Conservation (phyloP, 2,329 filamentous ascomycete species). For the Cordyceps cicadae region DNA sequence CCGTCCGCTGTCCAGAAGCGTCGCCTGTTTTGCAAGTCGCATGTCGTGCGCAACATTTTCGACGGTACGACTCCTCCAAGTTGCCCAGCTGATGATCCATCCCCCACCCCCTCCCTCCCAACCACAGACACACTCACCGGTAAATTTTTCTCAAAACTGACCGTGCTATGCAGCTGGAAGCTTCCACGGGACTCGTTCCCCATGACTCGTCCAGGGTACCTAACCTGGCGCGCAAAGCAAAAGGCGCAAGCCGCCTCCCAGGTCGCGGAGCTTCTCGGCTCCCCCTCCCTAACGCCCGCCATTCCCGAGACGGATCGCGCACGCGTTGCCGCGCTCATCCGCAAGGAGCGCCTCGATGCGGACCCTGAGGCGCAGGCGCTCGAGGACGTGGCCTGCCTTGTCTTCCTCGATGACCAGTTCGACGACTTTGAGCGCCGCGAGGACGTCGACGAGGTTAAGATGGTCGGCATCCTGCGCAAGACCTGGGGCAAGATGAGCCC, state of each 20-base stretch:
- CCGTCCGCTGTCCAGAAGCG: slow-evolving; percentile 49
- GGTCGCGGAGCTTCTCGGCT: slow-evolving; percentile 46
- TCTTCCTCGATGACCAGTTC: slow-evolving; percentile 82
- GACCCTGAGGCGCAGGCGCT: slow-evolving; percentile 61
- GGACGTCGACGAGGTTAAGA: slow-evolving; percentile 66
- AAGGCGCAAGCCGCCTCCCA: slow-evolving; percentile 54
- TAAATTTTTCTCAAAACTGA: not conserved
- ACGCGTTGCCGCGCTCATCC: slow-evolving; percentile 61
- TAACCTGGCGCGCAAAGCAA: slow-evolving; percentile 68
- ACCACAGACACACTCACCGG: not conserved
- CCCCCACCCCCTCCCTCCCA: too few species aligned
- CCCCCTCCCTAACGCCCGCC: slow-evolving; percentile 27
- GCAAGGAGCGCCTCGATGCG: slow-evolving; percentile 63
- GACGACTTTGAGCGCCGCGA: slow-evolving; percentile 65
- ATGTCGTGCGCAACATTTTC: slow-evolving; percentile 77
- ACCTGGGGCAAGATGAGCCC: slow-evolving; percentile 71
- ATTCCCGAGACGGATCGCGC: slow-evolving; percentile 43
- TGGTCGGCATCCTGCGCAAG: slow-evolving; percentile 61
- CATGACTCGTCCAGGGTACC: slow-evolving; percentile 66
- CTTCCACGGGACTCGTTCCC: slow-evolving; percentile 66
- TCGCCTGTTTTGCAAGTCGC: slow-evolving; percentile 63
- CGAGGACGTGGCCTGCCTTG: slow-evolving; percentile 79
- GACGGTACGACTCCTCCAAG: slow-evolving; percentile 36
- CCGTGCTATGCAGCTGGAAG: slow-evolving; percentile 53
- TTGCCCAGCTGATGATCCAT: not conserved